phyloP scores from a whole-genome alignment of 768 basidiomycete genomes.

The Postia placenta region DNA sequence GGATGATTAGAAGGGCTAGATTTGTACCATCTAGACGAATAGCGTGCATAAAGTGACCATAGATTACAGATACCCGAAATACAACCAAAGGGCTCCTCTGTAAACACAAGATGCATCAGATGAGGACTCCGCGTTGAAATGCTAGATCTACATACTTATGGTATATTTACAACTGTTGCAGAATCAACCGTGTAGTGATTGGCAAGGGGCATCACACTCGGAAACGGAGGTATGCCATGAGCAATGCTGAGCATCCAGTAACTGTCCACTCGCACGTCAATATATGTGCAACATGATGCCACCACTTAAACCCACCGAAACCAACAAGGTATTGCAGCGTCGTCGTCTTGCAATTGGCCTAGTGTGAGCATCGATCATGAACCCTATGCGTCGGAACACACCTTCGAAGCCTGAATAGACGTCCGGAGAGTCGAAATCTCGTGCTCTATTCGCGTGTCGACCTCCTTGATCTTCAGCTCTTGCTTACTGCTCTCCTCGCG shows the following conservation, averaged over 20 bases:
- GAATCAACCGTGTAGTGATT: no score
- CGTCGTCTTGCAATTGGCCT: no score
- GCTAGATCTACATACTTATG: no score
- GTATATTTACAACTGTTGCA: no score
- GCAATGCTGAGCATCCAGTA: conserved; percentile 77
- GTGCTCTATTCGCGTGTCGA: conserved; percentile 94
- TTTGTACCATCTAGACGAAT: background rate
- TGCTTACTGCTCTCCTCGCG: conserved; percentile 88
- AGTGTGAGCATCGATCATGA: no score
- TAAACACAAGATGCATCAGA: no score
- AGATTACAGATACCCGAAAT: background rate
- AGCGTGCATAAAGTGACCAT: background rate
- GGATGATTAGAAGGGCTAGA: conserved; percentile 35
- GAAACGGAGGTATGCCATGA: conserved; percentile 87
- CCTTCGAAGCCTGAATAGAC: conserved; percentile 81
- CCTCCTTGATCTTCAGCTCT: conserved; percentile 95
- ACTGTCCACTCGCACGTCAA: conserved; percentile 34
- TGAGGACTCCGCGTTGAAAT: no score
- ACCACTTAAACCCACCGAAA: conserved; percentile 51
- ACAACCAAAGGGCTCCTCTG: no score
- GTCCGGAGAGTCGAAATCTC: conserved; percentile 87
- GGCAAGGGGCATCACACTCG: conserved; percentile 31
- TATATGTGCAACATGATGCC: background rate
- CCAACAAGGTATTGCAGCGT: conserved; percentile 85
- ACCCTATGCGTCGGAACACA: conserved; percentile 15